These are phyloP conservation scores for Acanthamoeba divionensis DNA, from an alignment of 208 protist species.

Conservation along the genomic window DNA sequence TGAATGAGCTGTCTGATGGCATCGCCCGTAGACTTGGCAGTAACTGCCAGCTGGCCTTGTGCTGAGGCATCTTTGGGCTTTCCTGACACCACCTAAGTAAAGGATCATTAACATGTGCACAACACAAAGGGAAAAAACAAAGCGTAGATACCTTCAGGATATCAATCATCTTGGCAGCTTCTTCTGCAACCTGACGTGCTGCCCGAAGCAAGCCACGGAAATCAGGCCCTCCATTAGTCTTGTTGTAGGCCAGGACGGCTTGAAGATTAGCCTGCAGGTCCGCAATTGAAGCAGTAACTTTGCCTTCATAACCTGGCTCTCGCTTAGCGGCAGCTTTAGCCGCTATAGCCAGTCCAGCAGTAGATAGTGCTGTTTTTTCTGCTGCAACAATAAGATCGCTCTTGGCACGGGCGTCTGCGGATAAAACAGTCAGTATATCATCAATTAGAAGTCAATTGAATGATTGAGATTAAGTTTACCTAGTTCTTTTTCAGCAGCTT, in stretches of 20 bases:
- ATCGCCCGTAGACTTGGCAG: conserved; percentile 46
- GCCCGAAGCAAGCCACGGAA: conserved; percentile 32
- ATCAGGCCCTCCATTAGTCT: conserved; percentile 45
- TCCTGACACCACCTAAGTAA: background rate
- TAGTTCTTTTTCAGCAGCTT: background rate
- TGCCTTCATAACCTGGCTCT: conserved; percentile 29
- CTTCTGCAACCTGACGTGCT: background rate
- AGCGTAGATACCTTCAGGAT: background rate
- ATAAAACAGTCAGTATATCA: no score
- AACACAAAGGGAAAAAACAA: no score
- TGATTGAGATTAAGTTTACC: no score
- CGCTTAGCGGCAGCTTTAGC: background rate
- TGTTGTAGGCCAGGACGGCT: conserved; percentile 38
- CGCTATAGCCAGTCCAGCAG: background rate
- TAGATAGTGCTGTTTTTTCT: background rate
- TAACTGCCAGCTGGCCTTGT: conserved; percentile 44
- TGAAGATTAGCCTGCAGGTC: conserved; percentile 15
- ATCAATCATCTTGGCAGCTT: conserved; percentile 55
- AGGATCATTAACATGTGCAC: no score
- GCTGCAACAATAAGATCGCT: conserved; percentile 32
- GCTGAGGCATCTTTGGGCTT: conserved; percentile 38
- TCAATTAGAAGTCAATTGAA: no score
- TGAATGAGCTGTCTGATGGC: conserved; percentile 55
- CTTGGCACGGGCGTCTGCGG: background rate
- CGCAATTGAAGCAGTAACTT: background rate